Evolutionary conservation across 2,329 filamentous ascomycete species (phyloP), one percentile per base, ranked within the genome.

Genomic region (Fusarium sarcochroum): DNA sequence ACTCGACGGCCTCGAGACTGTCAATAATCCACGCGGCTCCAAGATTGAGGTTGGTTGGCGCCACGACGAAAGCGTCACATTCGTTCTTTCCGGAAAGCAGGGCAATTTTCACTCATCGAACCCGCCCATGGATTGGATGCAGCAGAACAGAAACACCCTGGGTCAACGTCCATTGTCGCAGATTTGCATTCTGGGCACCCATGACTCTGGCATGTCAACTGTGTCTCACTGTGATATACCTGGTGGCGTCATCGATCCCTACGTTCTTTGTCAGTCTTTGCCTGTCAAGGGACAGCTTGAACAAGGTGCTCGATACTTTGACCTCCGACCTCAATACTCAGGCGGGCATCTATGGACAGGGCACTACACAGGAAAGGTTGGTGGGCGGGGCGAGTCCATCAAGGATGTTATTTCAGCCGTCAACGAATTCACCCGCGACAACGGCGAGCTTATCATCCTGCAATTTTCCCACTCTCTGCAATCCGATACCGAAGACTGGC

Each of bases 1-100:
- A 21, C 58, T 63, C 7, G 49, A 63, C 3, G 23, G 35, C 0
- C 7, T 63, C 0, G 37, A 56, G 3, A 15, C 59, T 2, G 3
- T 42, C 2, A 61, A 61, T 0, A 63, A 63, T 4, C 8, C 42
- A 2, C 48, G 42, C 1, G 59, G 58, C 6, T 63, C 59, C 0
- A 54, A 63, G n/a, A 63, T 63, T 1, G 46, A 63, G 7, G 17
- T 63, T 7, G 59, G 59, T 0, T 63, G 59, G 59, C 48, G 51
- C 0, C 59, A 63, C 4, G 59, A 63, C 1, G 58, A 52, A 9
- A 63, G 58, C 5, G 25, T 63, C n/a, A 63, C 41, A 0, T 63
- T 62, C 11, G 30, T 63, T 0, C 58, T 63, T 3, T 63, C 59
- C 5, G 59, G 59, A 17, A 45, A 47, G 0, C 6, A 63, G 5